Evolutionary conservation across 2,329 filamentous ascomycete species (phyloP).

Genomic region (Colletotrichum shisoi): DNA sequence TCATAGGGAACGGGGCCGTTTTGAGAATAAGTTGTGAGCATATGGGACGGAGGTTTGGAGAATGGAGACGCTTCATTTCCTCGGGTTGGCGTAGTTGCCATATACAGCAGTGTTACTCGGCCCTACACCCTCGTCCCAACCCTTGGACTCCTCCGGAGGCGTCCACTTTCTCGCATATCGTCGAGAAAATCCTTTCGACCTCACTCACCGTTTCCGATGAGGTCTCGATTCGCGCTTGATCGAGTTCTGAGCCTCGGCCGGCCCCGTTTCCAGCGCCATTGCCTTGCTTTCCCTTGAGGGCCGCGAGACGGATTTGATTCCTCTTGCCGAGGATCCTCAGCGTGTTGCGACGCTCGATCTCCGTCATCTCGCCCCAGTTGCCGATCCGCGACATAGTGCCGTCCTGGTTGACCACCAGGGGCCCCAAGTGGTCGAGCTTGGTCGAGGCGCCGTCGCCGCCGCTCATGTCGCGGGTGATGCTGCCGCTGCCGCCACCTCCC

Average conservation of each 20-base stretch:
- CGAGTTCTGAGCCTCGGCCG: constrained; percentile 44
- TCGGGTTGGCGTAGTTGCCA: not conserved
- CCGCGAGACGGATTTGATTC: constrained; percentile 69
- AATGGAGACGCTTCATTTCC: constrained; percentile 26
- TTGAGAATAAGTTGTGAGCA: not conserved
- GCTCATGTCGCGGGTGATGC: constrained; percentile 48
- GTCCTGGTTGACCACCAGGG: constrained; percentile 76
- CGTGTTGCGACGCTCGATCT: constrained; percentile 72
- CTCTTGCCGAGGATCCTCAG: constrained; percentile 72
- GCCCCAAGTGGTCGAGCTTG: constrained; percentile 73
- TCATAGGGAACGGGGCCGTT: not conserved
- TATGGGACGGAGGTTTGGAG: not conserved
- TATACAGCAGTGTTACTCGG: constrained; percentile 12
- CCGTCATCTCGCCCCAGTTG: constrained; percentile 77
- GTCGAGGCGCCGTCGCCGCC: constrained; percentile 50
- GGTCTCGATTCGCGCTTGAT: constrained; percentile 5
- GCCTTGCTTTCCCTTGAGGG: constrained; percentile 49
- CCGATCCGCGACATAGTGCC: constrained; percentile 74
- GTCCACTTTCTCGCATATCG: constrained; percentile 18
- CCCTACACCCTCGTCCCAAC: constrained; percentile 9
- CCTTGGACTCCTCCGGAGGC: not conserved
- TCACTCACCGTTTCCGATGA: not conserved
- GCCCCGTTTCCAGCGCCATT: constrained; percentile 2
- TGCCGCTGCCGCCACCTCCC: constrained; percentile 19
- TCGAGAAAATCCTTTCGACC: constrained; percentile 1